phyloP scores from a whole-genome alignment of 2,329 filamentous ascomycete genomes.

The Colletotrichum sp. region DNA sequence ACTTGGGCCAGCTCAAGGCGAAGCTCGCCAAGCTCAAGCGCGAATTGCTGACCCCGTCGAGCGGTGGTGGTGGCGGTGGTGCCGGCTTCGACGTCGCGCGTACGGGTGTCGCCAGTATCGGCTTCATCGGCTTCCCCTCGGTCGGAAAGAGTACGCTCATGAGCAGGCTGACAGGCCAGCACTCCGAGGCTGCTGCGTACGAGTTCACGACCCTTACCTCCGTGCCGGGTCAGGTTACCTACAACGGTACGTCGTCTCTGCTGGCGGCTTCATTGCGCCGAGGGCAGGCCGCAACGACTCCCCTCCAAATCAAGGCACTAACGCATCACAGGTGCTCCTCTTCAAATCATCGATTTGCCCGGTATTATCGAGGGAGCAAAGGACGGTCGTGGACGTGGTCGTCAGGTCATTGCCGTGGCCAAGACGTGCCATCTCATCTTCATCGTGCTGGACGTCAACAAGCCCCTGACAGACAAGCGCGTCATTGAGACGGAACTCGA shows the following conservation, averaged over 20 bases:
- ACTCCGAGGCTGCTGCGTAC: constrained; percentile 96
- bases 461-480: constrained; percentile 94
- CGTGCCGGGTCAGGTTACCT: constrained; percentile 92
- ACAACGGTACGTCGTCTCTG: constrained; percentile 69
- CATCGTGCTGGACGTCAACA: constrained; percentile 98
- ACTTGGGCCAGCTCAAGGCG: constrained; percentile 95
- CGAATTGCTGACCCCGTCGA: constrained; percentile 86
- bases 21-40: constrained; percentile 98
- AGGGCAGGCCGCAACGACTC: background rate
- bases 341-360: constrained; percentile 97
- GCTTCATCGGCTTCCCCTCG: constrained; percentile 97
- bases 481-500: constrained; percentile 95
- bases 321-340: constrained; percentile 71
- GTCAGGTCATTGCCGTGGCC: constrained; percentile 97
- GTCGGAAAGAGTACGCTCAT: constrained; percentile 99
- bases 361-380: constrained; percentile 99
- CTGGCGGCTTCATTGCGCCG: background rate
- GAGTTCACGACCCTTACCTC: constrained; percentile 99
- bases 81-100: constrained; percentile 96
- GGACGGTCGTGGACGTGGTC: constrained; percentile 95
- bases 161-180: constrained; percentile 92
- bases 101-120: constrained; percentile 95
- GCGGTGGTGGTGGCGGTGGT: constrained; percentile 84
- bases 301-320: background rate
- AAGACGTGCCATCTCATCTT: constrained; percentile 99